Evolutionary conservation across 306 rosid species (phyloP).

Genomic region (Argentina anserina): DNA sequence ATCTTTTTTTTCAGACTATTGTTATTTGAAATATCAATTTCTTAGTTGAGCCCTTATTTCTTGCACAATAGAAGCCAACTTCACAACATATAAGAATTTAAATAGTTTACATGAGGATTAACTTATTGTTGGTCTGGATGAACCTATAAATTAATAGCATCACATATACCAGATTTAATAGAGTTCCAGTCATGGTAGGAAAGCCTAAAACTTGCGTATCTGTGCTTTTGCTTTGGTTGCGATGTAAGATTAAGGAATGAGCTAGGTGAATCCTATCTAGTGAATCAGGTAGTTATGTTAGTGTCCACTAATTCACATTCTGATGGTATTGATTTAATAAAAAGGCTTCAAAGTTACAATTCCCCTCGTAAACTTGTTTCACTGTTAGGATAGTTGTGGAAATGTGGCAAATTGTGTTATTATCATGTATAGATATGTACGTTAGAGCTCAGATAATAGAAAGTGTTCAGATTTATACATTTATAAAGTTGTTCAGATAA

Average conservation of each 20-base stretch:
- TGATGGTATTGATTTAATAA: not conserved
- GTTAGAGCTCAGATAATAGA: not conserved
- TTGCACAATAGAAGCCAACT: not conserved
- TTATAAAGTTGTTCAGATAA: too few relatives aligned
- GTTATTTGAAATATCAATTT: not conserved
- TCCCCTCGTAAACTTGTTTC: not conserved
- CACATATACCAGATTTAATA: not conserved
- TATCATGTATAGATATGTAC: not conserved
- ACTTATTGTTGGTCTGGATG: not conserved
- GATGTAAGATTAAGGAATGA: not conserved
- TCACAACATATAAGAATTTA: not conserved
- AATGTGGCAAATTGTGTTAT: not conserved
- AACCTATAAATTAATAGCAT: not conserved
- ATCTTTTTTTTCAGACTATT: not conserved
- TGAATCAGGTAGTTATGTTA: too few relatives aligned
- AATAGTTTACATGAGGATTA: not conserved
- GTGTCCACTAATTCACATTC: not conserved
- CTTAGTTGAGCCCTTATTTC: not conserved
- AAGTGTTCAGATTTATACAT: too few relatives aligned
- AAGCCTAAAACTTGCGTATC: not conserved
- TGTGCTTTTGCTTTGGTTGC: not conserved
- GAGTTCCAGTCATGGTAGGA: not conserved
- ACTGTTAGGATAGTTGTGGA: too few relatives aligned
- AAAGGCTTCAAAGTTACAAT: not conserved
- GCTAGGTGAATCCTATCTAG: not conserved